Base-by-base conservation (phyloP, 2,329 filamentous ascomycete species). In the Fusarium brevicatenulatum region DNA sequence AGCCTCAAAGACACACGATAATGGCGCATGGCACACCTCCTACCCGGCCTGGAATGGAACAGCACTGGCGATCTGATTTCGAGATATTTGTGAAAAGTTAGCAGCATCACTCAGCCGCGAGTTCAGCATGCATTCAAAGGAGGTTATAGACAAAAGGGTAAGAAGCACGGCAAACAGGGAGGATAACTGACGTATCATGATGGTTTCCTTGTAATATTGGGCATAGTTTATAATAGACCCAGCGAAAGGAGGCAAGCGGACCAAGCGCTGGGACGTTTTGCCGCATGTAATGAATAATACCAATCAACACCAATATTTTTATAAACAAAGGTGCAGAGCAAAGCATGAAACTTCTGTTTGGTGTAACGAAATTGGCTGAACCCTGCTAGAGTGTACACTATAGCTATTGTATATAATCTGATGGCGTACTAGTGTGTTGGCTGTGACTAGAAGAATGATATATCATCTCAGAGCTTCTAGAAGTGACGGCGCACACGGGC, bases 31-130 rank as follows among this genome's bases (percentile, higher is more conserved):
- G 86, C 84, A 85, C 64, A 85, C 85, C 7, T 81, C 80, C 1
- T 86, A 86, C 60, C 83, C 84, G 6, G 47, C 83, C 0, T 85
- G 83, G 83, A 86, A 85, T 67, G 80, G 76, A 57, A 85, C 84
- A 4, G 55, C 58, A 36, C 37, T 56, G 10, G 42, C 68, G 30
- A 36, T 43, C 25, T 49, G 50, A 77, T 68, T 62, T 28, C 25
- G 13, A 43, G 67, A 47, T 23, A 62, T 68, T 64, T 54, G 65
- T 46, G 43, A 63, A 68, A 66, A 52, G 21, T 53, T 61, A 23
- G 65, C 60, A 44, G 42, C 19, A 10, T 50, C 34, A 64, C 30
- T 42, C 40, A 46, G n/a, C 56, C 43, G 47, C 46, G 50, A 58
- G 56, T 44, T 28, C 40, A 50, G 28, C 28, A 44, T 40, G 30